phyloP scores from a whole-genome alignment of 495 filamentous ascomycete species.

The Penicillium herquei region DNA sequence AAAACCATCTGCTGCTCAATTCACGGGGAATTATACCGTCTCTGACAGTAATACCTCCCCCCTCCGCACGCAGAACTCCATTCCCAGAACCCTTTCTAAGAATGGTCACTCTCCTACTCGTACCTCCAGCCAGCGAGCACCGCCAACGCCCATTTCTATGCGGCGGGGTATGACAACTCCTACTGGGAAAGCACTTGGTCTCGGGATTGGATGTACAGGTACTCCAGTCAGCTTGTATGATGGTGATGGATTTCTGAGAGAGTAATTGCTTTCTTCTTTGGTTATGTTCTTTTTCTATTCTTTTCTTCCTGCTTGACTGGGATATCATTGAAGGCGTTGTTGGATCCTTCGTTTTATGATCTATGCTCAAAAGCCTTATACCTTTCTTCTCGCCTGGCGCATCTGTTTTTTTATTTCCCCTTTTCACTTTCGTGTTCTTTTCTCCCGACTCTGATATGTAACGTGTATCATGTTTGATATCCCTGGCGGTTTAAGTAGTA shows the following conservation, averaged over 20 bases:
- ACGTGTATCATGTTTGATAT: conserved; percentile 19
- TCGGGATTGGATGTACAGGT: conserved; percentile 29
- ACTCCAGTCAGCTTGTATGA: conserved; percentile 51
- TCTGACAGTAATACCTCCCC: conserved; percentile 17
- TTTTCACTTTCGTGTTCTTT: conserved; percentile 4
- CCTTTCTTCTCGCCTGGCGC: conserved; percentile 14
- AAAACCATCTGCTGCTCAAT: conserved; percentile 2
- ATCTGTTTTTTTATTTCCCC: not conserved
- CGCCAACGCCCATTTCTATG: conserved; percentile 16
- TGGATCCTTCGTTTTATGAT: conserved; percentile 8
- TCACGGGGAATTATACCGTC: conserved; percentile 11
- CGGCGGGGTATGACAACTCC: conserved; percentile 32
- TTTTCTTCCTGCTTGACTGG: not conserved
- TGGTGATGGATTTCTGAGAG: conserved; percentile 47
- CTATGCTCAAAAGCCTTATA: conserved; percentile 22
- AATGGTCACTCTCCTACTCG: conserved; percentile 16
- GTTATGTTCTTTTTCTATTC: conserved; percentile 1
- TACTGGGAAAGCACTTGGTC: conserved; percentile 30
- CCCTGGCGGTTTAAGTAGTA: conserved; percentile 19
- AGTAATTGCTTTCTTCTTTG: conserved; percentile 22
- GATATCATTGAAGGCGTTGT: conserved; percentile 5
- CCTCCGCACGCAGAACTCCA: conserved; percentile 3
- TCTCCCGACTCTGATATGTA: conserved; percentile 8
- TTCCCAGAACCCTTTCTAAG: conserved; percentile 13
- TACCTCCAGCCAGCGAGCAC: conserved; percentile 11